A percentile compares a stretch with the other conserved stretches of the same genome.
phyloP scores from a whole-genome alignment of 73 alveolate species.

The Effrenium voratum region DNA sequence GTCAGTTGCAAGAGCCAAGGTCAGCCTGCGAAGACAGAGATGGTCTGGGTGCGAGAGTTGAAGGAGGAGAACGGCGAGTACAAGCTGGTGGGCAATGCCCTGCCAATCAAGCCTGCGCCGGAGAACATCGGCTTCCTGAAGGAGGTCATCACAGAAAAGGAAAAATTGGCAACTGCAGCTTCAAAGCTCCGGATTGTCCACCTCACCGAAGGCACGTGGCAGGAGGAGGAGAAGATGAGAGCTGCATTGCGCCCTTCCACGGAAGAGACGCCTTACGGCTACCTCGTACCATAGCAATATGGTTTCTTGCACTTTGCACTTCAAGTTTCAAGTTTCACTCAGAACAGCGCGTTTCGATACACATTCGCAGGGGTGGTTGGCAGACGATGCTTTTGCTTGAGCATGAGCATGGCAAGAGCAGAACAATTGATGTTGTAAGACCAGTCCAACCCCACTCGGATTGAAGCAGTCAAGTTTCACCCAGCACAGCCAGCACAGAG shows the following conservation, averaged over 20 bases:
- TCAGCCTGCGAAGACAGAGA: conserved; percentile 6
- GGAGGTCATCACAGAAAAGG: background rate
- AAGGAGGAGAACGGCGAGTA: conserved; percentile 24
- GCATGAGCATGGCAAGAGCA: too few species aligned
- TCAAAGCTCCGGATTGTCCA: background rate
- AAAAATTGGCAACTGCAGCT: background rate
- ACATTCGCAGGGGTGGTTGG: too few species aligned
- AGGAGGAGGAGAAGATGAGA: background rate
- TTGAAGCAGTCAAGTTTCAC: too few species aligned
- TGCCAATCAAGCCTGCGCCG: conserved; percentile 4
- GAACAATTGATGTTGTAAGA: too few species aligned
- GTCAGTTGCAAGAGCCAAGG: background rate
- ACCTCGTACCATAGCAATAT: conserved; percentile 7
- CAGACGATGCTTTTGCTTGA: too few species aligned
- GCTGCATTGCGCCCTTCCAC: background rate
- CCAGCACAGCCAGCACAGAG: too few species aligned
- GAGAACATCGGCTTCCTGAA: conserved; percentile 8
- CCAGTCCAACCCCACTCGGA: too few species aligned
- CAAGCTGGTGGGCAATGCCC: conserved; percentile 10
- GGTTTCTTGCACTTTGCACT: background rate
- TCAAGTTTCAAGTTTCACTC: too few species aligned
- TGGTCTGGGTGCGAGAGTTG: background rate
- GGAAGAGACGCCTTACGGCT: background rate
- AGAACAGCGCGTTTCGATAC: too few species aligned
- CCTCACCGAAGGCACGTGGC: background rate